Base-by-base conservation (phyloP, 1,284 basidiomycete genomes). In the Inonotus hispidus region DNA sequence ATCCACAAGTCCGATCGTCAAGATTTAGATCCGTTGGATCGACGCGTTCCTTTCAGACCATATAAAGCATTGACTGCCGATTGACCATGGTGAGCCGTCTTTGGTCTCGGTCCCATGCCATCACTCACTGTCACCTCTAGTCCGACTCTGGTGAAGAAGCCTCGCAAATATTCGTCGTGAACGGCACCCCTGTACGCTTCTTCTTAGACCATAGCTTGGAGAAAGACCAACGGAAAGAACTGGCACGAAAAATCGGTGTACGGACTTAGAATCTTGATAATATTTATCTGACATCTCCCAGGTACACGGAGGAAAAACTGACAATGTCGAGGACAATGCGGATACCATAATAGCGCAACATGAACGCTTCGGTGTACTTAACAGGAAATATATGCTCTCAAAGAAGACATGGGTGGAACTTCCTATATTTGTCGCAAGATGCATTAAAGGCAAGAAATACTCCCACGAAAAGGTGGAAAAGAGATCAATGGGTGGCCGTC, bases 331-430 rank as follows among this genome's bases (percentile, higher is more conserved):
- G 39, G 23, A 21, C 7, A 19, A 52, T 7, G 41, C 53, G 10
- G 58, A 63, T 39, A 56, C 53, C 5, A 41, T 63, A 10, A 2
- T 63, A 13, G 62, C 53, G 19, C 27, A 43, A 5, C 43, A 52
- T n/a, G 58, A 49, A 32, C 14, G 3, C 13, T 25, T 56, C 3
- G 16, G 21, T 16, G 32, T 43, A 13, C 16, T 56, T n/a, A 29
- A n/a, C 7, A 21, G 25, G 16, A 46, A 35, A 38, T 59, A 56
- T 25, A 13, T 43, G 10, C 58, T 56, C 25, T 50, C 41, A 13
- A 32, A 49, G n/a, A 25, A 19, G 21, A 53, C 53, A 13, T 63
- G 57, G 23, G 62, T 63, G 5, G 62, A 63, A 38, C 21, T 29
- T 7, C 53, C 49, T 11, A n/a, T 37, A n/a, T 63, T 63, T 29